These are phyloP conservation scores for Pseudisothecium myosuroides DNA, from an alignment of 225 moss, liverwort and hornwort genomes.

Conservation along the genomic window DNA sequence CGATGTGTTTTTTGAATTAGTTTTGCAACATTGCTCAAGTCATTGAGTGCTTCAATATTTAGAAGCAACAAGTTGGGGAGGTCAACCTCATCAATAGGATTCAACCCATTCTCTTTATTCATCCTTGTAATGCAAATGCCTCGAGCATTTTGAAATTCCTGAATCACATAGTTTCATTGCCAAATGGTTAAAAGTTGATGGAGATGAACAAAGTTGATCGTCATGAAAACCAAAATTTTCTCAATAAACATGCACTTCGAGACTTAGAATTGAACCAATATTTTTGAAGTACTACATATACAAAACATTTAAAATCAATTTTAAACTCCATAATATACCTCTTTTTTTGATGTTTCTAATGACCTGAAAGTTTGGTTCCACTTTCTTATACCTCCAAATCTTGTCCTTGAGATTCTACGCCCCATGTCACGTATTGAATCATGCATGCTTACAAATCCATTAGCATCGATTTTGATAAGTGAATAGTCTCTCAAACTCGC, in stretches of 20 bases:
- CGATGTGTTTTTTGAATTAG: too few species aligned
- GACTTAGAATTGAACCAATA: not conserved
- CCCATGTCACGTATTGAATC: not conserved
- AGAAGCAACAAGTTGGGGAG: too few species aligned
- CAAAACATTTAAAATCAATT: too few species aligned
- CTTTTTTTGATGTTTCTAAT: not conserved
- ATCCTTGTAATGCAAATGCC: not conserved
- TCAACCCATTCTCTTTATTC: not conserved
- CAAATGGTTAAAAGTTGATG: not conserved
- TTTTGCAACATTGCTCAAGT: too few species aligned
- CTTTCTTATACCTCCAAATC: not conserved
- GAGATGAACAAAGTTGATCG: fast-evolving
- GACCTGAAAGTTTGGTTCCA: not conserved
- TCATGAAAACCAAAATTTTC: not conserved
- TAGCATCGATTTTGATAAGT: not conserved
- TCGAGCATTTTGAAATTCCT: not conserved
- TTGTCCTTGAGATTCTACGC: not conserved
- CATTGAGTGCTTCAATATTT: too few species aligned
- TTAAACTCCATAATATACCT: not conserved
- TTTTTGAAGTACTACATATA: fast-evolving
- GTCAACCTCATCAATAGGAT: too few species aligned
- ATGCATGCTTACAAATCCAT: not conserved
- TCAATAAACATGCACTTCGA: not conserved
- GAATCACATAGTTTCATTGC: not conserved
- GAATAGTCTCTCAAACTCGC: not conserved